Evolutionary conservation across 352 stramenopile genomes (phyloP), one percentile per base, ranked within the genome.

Genomic region (Blastocystis sp.): DNA sequence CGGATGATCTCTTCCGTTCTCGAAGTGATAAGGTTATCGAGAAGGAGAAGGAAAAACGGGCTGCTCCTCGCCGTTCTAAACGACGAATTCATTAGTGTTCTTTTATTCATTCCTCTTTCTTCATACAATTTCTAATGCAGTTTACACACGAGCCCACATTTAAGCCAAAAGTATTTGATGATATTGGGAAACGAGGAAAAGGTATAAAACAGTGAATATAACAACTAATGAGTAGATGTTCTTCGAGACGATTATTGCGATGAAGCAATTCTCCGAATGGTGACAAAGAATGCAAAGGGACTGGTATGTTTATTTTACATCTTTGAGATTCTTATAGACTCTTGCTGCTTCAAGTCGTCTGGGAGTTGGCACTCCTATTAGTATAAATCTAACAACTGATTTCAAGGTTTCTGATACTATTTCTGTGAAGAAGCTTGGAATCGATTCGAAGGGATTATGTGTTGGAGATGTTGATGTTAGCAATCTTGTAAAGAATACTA

Each of bases 71-170:
- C 6, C 22, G 19, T 4, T 54, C 35, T 6, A 37, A 76, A n/a
- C 44, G 53, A 22, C 64, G 64, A 53, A 51, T n/a, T 76, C 19
- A n/a, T 73, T 73, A 40, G 37, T 48, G 60, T 73, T 30, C 40
- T 22, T 73, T 73, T 48, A 76, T 44, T 44, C 30, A 76, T 44
- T 44, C 30, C 11, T 76, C 30, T 48, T 76, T 76, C 35, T 76
- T 76, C 9, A 15, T 22, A 19, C 15, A 70, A 33, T 35, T 9
- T 13, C 22, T 27, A 48, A 73, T 76, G 30, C 64, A 27, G 24
- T 76, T 56, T 15, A 48, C 15, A 13, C 4, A 15, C 24, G 17
- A 37, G 19, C 42, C 64, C 64, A 56, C 60, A 37, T 48, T 37
- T 51, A 27, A 53, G 22, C 35, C 35, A 76, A 15, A n/a, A 1